Percentiles rank a stretch among this genome's conserved stretches.
These are phyloP conservation scores for Ettlia oleoabundans DNA, from an alignment of 139 green algal species.

Conservation along the genomic window DNA sequence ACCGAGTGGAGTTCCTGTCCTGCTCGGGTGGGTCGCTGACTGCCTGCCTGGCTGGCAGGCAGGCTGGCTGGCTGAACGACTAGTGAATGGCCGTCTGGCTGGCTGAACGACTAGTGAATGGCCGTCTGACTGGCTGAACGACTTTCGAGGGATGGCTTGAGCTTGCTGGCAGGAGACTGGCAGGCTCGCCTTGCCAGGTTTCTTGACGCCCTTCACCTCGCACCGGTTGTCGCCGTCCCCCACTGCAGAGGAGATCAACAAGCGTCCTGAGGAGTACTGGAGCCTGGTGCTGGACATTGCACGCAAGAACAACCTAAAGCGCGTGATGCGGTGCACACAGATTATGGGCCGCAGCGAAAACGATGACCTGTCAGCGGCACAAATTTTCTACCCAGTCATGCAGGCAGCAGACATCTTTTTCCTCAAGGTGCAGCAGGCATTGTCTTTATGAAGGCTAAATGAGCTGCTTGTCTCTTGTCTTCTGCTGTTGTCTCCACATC, in stretches of 20 bases:
- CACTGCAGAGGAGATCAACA: constrained; percentile 59
- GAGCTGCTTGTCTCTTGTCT: too few relatives aligned
- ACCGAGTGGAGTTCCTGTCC: constrained; percentile 84
- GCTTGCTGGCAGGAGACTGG: too few relatives aligned
- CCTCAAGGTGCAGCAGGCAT: constrained; percentile 76
- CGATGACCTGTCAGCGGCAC: constrained; percentile 92
- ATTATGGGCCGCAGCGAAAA: constrained; percentile 98
- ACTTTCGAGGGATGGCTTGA: too few relatives aligned
- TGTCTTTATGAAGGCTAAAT: background rate
- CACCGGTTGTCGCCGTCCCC: too few relatives aligned
- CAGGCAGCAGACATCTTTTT: constrained; percentile 99
- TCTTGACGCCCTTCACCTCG: too few relatives aligned
- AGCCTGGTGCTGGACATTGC: constrained; percentile 93
- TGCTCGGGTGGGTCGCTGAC: constrained; percentile 59
- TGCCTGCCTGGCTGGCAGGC: background rate
- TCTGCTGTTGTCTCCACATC: too few relatives aligned
- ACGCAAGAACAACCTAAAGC: constrained; percentile 87
- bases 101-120: too few relatives aligned
- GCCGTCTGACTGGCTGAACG: too few relatives aligned
- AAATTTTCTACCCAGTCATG: constrained; percentile 99
- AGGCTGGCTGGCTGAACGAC: background rate
- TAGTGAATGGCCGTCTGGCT: too few relatives aligned
- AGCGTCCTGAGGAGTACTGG: constrained; percentile 86
- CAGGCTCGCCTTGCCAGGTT: too few relatives aligned
- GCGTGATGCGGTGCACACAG: constrained; percentile 79